phyloP scores from a whole-genome alignment of 805 yeast species.

The Starmerella kuoi region DNA sequence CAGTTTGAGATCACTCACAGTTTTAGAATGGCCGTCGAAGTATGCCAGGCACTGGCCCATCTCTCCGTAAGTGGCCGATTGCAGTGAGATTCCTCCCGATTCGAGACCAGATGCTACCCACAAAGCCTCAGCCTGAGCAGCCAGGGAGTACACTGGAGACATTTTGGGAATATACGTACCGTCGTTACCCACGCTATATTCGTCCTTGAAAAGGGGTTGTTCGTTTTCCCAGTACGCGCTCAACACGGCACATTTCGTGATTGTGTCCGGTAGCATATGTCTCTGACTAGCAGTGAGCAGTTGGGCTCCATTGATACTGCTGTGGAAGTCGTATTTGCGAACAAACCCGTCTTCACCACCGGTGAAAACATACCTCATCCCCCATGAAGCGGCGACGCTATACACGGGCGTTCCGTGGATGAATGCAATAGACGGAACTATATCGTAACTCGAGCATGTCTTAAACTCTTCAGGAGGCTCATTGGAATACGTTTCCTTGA shows the following conservation, averaged over 20 bases:
- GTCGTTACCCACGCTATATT: conserved; percentile 31
- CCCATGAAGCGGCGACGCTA: conserved; percentile 62
- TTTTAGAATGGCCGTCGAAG: conserved; percentile 55
- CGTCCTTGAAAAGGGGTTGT: conserved; percentile 51
- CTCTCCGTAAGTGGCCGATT: conserved; percentile 57
- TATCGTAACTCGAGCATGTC: conserved; percentile 36
- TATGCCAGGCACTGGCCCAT: conserved; percentile 77
- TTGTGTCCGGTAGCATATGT: conserved; percentile 77
- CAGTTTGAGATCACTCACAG: conserved; percentile 61
- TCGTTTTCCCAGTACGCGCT: conserved; percentile 93
- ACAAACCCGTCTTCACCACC: conserved; percentile 96
- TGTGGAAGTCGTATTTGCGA: conserved; percentile 74
- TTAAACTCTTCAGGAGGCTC: conserved; percentile 2
- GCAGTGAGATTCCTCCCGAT: conserved; percentile 73
- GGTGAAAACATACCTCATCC: conserved; percentile 75
- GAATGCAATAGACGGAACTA: conserved; percentile 76
- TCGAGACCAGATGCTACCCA: conserved; percentile 76
- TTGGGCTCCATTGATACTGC: conserved; percentile 73
- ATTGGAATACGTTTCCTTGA: conserved; percentile 9
- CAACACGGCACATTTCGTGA: conserved; percentile 73
- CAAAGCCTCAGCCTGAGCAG: conserved; percentile 65
- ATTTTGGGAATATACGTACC: conserved; percentile 33
- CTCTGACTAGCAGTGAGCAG: conserved; percentile 84
- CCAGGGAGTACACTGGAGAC: conserved; percentile 81
- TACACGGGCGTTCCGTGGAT: conserved; percentile 72